A percentile compares a stretch with the other conserved stretches of the same genome.
These are phyloP conservation scores for Pinus albicaulis DNA, from an alignment of 75 land plant genomes.

Conservation along the genomic window DNA sequence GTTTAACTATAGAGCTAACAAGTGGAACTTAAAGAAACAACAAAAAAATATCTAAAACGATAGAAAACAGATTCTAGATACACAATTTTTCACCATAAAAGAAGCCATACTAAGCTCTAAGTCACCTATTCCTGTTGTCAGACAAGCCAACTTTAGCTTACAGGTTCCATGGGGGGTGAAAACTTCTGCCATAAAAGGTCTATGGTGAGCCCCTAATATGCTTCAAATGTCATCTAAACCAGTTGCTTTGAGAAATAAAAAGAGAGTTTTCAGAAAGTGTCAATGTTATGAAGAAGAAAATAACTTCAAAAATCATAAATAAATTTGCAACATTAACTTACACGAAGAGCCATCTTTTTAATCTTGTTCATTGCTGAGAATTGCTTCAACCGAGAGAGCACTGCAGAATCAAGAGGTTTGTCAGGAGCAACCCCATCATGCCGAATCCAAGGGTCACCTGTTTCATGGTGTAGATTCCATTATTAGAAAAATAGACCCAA, in stretches of 20 bases:
- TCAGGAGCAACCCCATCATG: conserved; percentile 92
- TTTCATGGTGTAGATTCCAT: too few species aligned
- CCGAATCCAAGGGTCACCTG: conserved; percentile 94
- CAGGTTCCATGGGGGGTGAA: background rate
- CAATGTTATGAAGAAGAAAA: background rate
- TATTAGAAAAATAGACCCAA: background rate
- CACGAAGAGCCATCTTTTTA: conserved; percentile 88
- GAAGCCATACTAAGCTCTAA: too few species aligned
- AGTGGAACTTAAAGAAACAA: too few species aligned
- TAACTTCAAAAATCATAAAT: conserved; percentile 6
- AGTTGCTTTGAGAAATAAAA: background rate
- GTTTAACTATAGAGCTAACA: too few species aligned
- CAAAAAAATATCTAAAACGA: too few species aligned
- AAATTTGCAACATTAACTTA: conserved; percentile 23
- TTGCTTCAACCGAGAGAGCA: conserved; percentile 87
- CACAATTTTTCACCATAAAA: too few species aligned
- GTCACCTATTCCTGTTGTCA: too few species aligned
- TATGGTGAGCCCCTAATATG: background rate
- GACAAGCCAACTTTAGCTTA: too few species aligned
- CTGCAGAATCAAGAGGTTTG: conserved; percentile 90
- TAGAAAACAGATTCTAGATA: too few species aligned
- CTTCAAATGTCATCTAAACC: conserved; percentile 1
- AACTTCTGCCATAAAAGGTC: background rate
- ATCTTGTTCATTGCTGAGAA: conserved; percentile 95
- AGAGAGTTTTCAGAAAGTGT: background rate